Evolutionary conservation across 2,329 filamentous ascomycete species (phyloP), one percentile per base, ranked within the genome.

Genomic region (Colletotrichum phormii): DNA sequence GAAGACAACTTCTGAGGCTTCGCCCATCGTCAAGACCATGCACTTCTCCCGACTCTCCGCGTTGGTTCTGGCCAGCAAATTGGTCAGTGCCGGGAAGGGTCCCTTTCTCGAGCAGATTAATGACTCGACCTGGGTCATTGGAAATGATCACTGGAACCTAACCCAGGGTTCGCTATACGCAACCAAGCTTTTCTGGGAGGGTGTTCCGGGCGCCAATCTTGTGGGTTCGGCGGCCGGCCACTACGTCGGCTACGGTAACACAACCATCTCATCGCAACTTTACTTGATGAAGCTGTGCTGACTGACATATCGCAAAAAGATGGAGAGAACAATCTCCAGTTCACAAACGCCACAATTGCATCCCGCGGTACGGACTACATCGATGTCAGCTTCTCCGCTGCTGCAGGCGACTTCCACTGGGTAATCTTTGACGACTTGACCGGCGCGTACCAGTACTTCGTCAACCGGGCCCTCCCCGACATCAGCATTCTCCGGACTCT

Each of bases 141-240:
- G 72, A 29, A 75, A 75, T 26, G 74, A 72, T 31, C 57, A 66
- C 22, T 75, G 74, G 74, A 75, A 75, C 55, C 26, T 75, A n/a
- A 74, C 74, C 12, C 71, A 74, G 29, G 72, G 74, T 15, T 49
- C 70, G 3, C 42, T 74, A 0, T 72, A 72, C 37, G 72, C 69
- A 15, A 74, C 54, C 18, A 72, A 69, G 61, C 61, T 74, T 11
- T 72, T 58, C 64, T 74, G 72, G 72, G 57, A 72, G 29, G 72
- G 68, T 29, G 55, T 74, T 2, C 72, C 72, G 35, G 72, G 69
- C 37, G 69, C 62, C 22, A 64, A 74, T 65, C 72, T 74, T 29
- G 72, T 74, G 24, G 69, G 69, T 6, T 74, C 72, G 13, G 72
- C 72, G 12, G 64, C 24, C 24, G 72, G 72, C 9, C 72, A 74